Conservation (phyloP, 2,329 filamentous ascomycete species). For the Coleophoma eucalyptorum region DNA sequence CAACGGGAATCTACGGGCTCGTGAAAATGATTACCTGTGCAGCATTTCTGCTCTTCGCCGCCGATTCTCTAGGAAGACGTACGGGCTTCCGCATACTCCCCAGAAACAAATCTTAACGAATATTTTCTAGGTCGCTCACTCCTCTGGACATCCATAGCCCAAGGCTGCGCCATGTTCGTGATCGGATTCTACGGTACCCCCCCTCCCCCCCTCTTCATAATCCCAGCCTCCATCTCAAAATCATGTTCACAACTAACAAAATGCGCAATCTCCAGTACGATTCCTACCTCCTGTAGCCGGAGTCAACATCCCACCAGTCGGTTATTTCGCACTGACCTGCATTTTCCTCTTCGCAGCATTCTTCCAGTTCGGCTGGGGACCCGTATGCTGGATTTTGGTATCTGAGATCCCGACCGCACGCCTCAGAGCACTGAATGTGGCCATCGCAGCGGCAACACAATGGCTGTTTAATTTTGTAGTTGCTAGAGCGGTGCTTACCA, state of each 20-base stretch:
- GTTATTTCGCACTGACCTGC: constrained; percentile 66
- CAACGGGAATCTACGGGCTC: constrained; percentile 70
- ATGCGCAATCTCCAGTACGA: constrained; percentile 24
- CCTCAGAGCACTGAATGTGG: constrained; percentile 63
- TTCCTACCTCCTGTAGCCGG: constrained; percentile 53
- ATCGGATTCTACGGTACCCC: constrained; percentile 61
- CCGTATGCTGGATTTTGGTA: constrained; percentile 67
- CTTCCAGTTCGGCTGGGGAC: constrained; percentile 70
- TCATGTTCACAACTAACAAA: too few species aligned
- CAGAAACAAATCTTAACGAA: background rate
- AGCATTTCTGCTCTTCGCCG: constrained; percentile 62
- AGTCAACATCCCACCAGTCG: constrained; percentile 55
- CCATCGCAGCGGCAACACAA: constrained; percentile 64
- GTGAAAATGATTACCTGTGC: constrained; percentile 64
- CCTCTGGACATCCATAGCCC: constrained; percentile 60
- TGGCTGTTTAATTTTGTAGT: constrained; percentile 76
- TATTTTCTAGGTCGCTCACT: constrained; percentile 34
- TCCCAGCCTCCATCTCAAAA: too few species aligned
- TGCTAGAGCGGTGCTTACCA: constrained; percentile 62
- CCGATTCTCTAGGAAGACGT: constrained; percentile 65
- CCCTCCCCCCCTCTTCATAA: too few species aligned
- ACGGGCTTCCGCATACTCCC: constrained; percentile 13
- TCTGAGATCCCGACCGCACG: constrained; percentile 67
- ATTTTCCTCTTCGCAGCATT: constrained; percentile 70
- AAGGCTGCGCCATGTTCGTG: constrained; percentile 62